Base-by-base conservation (phyloP, 495 filamentous ascomycete genomes). In the Glonium stellatum region DNA sequence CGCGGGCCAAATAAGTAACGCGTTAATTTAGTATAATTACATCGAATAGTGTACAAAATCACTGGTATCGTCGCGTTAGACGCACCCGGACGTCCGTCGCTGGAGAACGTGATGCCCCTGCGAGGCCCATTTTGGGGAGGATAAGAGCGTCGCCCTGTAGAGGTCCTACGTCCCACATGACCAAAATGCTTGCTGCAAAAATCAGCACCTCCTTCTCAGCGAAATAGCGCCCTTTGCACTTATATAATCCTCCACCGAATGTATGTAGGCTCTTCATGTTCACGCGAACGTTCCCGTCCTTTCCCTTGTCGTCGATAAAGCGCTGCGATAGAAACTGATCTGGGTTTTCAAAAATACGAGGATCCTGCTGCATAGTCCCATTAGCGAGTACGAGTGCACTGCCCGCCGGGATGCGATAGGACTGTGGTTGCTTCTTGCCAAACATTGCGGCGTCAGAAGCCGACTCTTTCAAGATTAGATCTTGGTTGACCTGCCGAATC, bases 121-220 rank as follows among this genome's bases (percentile, higher is more conserved):
- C 58, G 1, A 54, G 10, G 9, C 58, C 58, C 58, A 60, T 60
- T 22, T 54, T 11, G 1, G 58, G 58, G 23, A 60, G 53, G 13
- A 21, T 22, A 21, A 60, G 51, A 19, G 22, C 58, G 6, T 60
- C 58, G 18, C 58, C 34, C 8, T 31, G 34, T 36, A 37, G n/a
- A 19, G 58, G 58, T 15, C 31, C 49, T 22, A 60, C 3, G 54
- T 60, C 58, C 58, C 58, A 60, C 58, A 60, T 60, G 36, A 54
- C 35, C 15, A 60, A 42, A 18, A 60, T 22, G 31, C 49, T 54
- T 21, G 58, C 18, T n/a, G 50, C 58, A 22, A 60, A 60, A n/a
- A 60, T 60, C 37, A 60, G 50, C 19, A 60, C 48, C 27, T 60
- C 58, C 49, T 60, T 60, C 50, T 60, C 58, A 18, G 58, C 58